phyloP scores from a whole-genome alignment of 2,329 filamentous ascomycete species.

The Zymoseptoria tritici region DNA sequence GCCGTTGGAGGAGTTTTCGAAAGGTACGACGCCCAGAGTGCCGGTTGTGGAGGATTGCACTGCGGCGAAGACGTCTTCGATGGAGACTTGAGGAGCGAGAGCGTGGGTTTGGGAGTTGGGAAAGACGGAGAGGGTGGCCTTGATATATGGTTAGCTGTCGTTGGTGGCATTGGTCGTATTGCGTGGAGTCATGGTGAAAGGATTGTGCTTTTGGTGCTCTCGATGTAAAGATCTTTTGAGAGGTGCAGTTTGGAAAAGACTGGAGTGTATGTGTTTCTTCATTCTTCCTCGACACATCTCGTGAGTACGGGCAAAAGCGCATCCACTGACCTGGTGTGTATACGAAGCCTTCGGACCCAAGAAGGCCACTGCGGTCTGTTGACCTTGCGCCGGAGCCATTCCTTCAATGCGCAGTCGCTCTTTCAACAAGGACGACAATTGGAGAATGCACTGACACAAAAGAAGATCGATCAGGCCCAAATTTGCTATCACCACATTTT shows the following conservation, averaged over 20 bases:
- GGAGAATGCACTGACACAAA: too few species aligned
- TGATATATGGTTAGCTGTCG: background rate
- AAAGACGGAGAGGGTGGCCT: conserved; percentile 20
- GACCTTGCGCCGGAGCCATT: background rate
- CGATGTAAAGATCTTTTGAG: background rate
- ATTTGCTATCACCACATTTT: too few species aligned
- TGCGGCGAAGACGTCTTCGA: conserved; percentile 66
- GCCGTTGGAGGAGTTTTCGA: conserved; percentile 95
- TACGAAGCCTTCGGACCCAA: conserved; percentile 60
- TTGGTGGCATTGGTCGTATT: background rate
- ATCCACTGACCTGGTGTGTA: conserved; percentile 56
- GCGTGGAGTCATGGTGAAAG: background rate
- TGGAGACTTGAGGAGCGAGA: conserved; percentile 38
- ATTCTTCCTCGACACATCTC: background rate
- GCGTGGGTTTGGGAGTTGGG: conserved; percentile 10
- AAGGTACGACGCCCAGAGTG: conserved; percentile 75
- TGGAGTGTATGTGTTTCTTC: background rate
- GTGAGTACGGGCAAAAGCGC: background rate
- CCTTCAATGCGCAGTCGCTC: background rate
- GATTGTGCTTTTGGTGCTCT: background rate
- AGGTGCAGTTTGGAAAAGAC: background rate
- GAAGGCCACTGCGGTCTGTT: conserved; percentile 42
- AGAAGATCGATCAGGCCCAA: too few species aligned
- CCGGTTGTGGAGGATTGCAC: conserved; percentile 59
- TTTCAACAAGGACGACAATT: too few species aligned